Conservation (phyloP, 164 flowering plant genomes). For the Litsea cubeba region DNA sequence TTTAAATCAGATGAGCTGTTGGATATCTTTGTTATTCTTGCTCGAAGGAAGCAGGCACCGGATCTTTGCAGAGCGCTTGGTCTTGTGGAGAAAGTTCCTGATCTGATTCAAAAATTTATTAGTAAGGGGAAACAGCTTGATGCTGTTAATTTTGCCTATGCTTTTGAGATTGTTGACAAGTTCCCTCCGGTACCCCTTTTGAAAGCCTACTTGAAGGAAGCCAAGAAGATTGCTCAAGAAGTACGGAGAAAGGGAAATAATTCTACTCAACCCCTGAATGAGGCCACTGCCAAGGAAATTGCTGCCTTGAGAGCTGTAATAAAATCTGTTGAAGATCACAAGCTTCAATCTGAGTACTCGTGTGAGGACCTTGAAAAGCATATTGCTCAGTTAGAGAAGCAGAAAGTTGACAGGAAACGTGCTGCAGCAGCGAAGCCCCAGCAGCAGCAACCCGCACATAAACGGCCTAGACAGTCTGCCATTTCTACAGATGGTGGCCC, state of each 20-base stretch:
- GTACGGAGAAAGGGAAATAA: slow-evolving; percentile 32
- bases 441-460: slow-evolving; percentile 27
- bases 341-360: slow-evolving; percentile 50
- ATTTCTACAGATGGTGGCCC: slow-evolving; percentile 6
- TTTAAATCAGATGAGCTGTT: slow-evolving; percentile 37
- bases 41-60: slow-evolving; percentile 27
- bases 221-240: slow-evolving; percentile 36
- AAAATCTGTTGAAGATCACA: slow-evolving; percentile 47
- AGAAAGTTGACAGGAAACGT: slow-evolving; percentile 39
- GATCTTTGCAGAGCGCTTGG: slow-evolving; percentile 36
- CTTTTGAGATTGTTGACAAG: slow-evolving; percentile 49
- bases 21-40: slow-evolving; percentile 26
- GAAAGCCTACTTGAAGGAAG: slow-evolving; percentile 34
- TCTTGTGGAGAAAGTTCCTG: slow-evolving; percentile 34
- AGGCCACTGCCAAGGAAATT: slow-evolving; percentile 43
- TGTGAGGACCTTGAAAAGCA: slow-evolving; percentile 34
- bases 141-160: slow-evolving; percentile 54
- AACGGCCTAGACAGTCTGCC: slow-evolving; percentile 25
- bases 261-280: slow-evolving; percentile 37
- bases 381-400: slow-evolving; percentile 44
- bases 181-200: slow-evolving; percentile 62
- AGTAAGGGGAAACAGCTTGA: slow-evolving; percentile 42
- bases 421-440: slow-evolving; percentile 21
- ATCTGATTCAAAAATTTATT: slow-evolving; percentile 50
- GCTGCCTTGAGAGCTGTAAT: slow-evolving; percentile 44